phyloP scores from a whole-genome alignment of 75 land plant species.

The Pseudotsuga menziesii region DNA sequence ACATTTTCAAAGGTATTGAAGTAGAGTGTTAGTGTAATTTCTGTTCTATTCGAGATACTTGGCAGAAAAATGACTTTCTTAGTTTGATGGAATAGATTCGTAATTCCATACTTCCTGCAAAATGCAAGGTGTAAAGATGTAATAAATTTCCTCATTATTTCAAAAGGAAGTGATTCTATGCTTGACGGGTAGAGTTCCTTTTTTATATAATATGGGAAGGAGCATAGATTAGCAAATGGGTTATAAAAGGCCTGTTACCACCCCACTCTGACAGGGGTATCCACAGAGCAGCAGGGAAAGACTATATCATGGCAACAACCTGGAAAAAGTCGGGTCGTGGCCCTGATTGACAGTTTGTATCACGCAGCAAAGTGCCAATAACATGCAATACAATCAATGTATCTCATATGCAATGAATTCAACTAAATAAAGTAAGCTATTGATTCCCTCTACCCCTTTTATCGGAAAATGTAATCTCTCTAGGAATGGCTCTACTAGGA shows the following conservation, averaged over 20 bases:
- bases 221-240: neutral
- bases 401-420: too few relatives aligned
- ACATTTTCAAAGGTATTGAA: neutral
- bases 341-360: too few relatives aligned
- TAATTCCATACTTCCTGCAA: neutral
- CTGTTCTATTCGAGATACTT: neutral
- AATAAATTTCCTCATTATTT: neutral
- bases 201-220: neutral
- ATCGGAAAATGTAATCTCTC: too few relatives aligned
- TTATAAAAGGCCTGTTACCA: neutral
- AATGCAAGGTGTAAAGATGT: neutral
- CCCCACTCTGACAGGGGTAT: too few relatives aligned
- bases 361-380: too few relatives aligned
- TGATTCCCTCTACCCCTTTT: too few relatives aligned
- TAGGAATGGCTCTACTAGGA: too few relatives aligned
- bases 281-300: too few relatives aligned
- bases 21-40: neutral
- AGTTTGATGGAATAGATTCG: neutral
- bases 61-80: neutral
- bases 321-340: too few relatives aligned
- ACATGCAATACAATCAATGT: too few relatives aligned
- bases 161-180: neutral
- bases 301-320: too few relatives aligned
- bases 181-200: neutral
- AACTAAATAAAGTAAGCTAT: too few relatives aligned